Evolutionary conservation across 192 early-diverging fungal genomes (phyloP).

Genomic region (Spizellomyces punctatus): DNA sequence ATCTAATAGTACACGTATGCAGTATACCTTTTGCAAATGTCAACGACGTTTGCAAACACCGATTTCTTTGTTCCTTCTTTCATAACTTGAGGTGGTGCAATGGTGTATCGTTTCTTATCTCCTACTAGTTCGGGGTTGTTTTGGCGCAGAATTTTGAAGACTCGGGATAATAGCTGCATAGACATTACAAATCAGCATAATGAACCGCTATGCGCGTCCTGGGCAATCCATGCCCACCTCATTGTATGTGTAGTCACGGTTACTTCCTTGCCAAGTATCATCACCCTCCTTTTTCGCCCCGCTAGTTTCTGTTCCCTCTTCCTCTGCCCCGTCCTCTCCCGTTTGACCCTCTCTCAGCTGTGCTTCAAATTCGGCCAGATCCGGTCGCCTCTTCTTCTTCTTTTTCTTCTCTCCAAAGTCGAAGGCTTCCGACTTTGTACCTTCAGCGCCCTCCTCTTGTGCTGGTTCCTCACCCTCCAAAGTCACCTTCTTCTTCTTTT

Average conservation of each 20-base stretch:
- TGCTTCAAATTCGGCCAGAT: constrained; percentile 79
- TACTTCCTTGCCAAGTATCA: constrained; percentile 81
- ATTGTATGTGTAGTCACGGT: constrained; percentile 92
- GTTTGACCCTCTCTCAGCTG: constrained; percentile 46
- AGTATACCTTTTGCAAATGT: constrained; percentile 80
- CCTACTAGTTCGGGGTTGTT: constrained; percentile 93
- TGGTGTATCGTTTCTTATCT: constrained; percentile 92
- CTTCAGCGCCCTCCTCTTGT: constrained; percentile 25
- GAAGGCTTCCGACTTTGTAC: constrained; percentile 43
- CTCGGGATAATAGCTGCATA: constrained; percentile 77
- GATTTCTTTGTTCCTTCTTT: constrained; percentile 96
- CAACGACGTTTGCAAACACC: constrained; percentile 92
- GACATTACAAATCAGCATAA: constrained; percentile 11
- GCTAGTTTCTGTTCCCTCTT: constrained; percentile 7
- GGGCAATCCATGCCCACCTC: constrained; percentile 57
- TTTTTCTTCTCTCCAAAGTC: constrained; percentile 80
- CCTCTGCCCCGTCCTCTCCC: constrained; percentile 35
- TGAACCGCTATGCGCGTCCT: background rate
- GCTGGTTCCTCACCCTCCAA: constrained; percentile 21
- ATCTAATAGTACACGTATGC: constrained; percentile 5
- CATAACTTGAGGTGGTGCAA: constrained; percentile 87
- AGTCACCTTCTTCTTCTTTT: constrained; percentile 72
- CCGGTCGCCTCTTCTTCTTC: constrained; percentile 72
- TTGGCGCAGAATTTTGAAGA: constrained; percentile 86
- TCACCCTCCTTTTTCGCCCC: constrained; percentile 28